Evolutionary conservation across 345 rosid genomes (phyloP), one percentile per base, ranked within the genome.

Genomic region (Pistacia vera): DNA sequence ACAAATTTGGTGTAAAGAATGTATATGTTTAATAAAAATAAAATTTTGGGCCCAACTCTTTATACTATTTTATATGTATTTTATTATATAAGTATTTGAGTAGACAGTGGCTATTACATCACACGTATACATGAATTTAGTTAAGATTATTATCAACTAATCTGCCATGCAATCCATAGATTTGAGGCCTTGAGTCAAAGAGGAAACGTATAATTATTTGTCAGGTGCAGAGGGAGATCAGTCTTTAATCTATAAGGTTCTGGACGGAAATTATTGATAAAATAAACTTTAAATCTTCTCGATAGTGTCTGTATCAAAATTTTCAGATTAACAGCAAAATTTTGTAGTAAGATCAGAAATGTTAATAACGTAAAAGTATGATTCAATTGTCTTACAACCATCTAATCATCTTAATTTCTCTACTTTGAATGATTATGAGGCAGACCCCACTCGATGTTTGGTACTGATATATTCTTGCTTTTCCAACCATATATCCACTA

Each of bases 321-420:
- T 22, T 63, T 20, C 35, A 12, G 11, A n/a, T 10, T 61, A 28
- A 48, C 28, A n/a, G 8, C 14, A 1, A 2, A 1, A 17, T 5
- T 12, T 20, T 38, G 0, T 2, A 75, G 38, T 35, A 65, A 4
- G 46, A 49, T 36, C 62, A 70, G 66, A 64, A 60, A 79, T 30
- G 48, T 62, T 7, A 5, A 25, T 22, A 46, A 25, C 58, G 56
- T 49, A 25, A 79, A 30, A 51, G 77, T 59, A 18, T 33, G 46
- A 49, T 16, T 36, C 55, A 60, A 72, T 55, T 56, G 30, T 61
- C 61, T 60, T 51, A 67, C 77, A 59, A 25, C 69, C 77, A 78
- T 61, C 77, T 63, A 78, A 30, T 79, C 77, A 59, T 70, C 48
- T 75, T 22, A 22, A 22, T 22, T 22, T 22, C 25, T 22, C 25